Base-by-base conservation (phyloP, 495 filamentous ascomycete genomes). In the Trichoderma virens region DNA sequence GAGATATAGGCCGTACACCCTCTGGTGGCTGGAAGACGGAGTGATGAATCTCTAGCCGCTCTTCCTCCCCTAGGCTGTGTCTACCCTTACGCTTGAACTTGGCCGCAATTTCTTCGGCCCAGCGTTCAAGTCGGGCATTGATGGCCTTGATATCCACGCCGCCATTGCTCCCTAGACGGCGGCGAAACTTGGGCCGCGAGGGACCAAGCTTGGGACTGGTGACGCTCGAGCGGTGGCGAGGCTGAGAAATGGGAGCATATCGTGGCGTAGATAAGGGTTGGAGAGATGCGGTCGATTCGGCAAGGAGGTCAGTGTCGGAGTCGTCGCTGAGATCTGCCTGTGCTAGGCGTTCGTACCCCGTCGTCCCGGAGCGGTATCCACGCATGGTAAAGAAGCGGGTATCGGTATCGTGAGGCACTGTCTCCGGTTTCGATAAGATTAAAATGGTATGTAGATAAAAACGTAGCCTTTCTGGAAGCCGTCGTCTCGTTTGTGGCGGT, bases 81-180 rank as follows among this genome's bases (percentile, higher is more conserved):
- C 89, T 93, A 66, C 87, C 85, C 45, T 85, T 86, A 69, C 92
- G 90, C 78, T 96, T 98, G 84, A 98, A 98, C 70, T 95, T 95
- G 67, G 89, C 90, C 32, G 95, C 93, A 70, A 99, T 98, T 78
- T 99, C 93, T 67, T 97, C 93, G 45, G 95, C 95, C 94, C 94
- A 99, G 68, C 90, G 82, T 73, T 99, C 94, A 23, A 99, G 80
- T 59, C 94, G 86, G 63, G 94, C 93, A 76, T 99, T 99, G 74
- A 99, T 97, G 65, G 93, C 94, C 75, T 98, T 98, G 70, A 99
- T 93, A 73, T 99, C 94, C 13, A 98, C 94, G 5, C 91, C 93
- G 32, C 91, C 92, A 64, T 86, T 90, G 71, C 91, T 96, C 65
- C 92, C 88, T 67, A 87, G 80, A 47, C 79, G 78, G 60, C 84